Evolutionary conservation across 1,284 basidiomycete species (phyloP), one percentile per base, ranked within the genome.

Genomic region (Cryptococcus sp.): DNA sequence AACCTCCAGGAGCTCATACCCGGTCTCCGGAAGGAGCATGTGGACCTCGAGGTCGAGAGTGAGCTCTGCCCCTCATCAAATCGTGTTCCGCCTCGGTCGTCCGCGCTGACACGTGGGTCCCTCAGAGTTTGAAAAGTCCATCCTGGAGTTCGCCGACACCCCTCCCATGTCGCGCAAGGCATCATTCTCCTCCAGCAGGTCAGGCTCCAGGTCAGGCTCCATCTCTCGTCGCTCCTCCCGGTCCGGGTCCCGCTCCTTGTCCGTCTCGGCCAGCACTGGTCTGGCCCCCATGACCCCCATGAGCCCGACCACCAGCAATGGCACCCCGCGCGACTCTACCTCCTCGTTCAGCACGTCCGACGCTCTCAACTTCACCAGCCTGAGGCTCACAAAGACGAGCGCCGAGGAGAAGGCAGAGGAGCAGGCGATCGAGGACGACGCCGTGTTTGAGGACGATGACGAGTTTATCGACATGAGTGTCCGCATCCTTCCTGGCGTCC

Each of bases 91-190:
- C n/a, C n/a, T n/a, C n/a, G 18, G 5, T 28, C 18, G 2, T 35
- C 49, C 37, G 42, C 9, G 24, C 35, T 20, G 39, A 12, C 35
- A 46, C 24, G 44, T 53, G 37, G n/a, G 15, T 39, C 24, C 13
- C 39, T 36, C 43, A 64, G 79, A 77, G 11, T 89, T 88, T 65
- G 87, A 89, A 69, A 80, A 83, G 66, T 82, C 81, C 57, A 88
- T 88, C 61, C 83, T 89, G 60, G 84, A 79, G 73, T 86, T 84
- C 66, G 87, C 87, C 47, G 87, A 88, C 68, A 84, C 87, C 21
- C 84, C 82, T 72, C 51, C 60, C 47, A 71, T 70, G n/a, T 67
- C 62, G 16, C 76, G 79, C 56, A 79, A 81, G 18, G 77, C 73
- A 47, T 70, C 68, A 6, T 52, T 53, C 24, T 45, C 47, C 15